A percentile compares a stretch with the other conserved stretches of the same genome.
These are phyloP conservation scores for Torulaspora maleeae DNA, from an alignment of 805 yeast genomes.

Conservation along the genomic window DNA sequence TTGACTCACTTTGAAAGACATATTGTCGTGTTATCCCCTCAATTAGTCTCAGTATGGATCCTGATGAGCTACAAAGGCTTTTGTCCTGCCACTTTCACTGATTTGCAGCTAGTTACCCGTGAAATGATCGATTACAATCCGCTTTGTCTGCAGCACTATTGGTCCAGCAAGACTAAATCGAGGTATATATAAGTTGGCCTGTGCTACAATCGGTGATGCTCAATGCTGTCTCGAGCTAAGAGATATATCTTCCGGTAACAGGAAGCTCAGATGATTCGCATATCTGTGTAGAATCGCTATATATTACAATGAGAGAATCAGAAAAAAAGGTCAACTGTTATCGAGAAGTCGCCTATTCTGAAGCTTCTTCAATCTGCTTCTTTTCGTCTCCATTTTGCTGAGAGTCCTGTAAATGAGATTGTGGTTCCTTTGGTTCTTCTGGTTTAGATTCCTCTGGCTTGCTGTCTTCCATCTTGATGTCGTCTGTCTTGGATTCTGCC, in stretches of 20 bases:
- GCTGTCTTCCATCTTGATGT: neutral
- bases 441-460: neutral
- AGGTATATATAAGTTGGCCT: no score
- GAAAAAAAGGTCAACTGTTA: no score
- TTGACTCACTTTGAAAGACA: constrained; percentile 50
- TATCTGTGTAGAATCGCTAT: neutral
- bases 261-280: no score
- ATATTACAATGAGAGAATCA: neutral
- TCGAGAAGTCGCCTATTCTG: neutral
- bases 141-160: no score
- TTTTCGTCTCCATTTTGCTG: neutral
- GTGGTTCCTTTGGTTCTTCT: neutral
- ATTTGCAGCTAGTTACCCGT: no score
- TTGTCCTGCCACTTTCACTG: neutral
- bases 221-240: no score
- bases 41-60: neutral
- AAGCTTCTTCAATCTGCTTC: neutral
- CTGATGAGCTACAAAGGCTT: neutral
- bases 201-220: no score
- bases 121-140: no score
- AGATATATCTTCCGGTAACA: no score
- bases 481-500: neutral
- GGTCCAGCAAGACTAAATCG: no score
- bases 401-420: neutral
- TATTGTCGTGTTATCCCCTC: constrained; percentile 22